phyloP scores from a whole-genome alignment of 345 rosid genomes.

The Syzygium aromaticum region DNA sequence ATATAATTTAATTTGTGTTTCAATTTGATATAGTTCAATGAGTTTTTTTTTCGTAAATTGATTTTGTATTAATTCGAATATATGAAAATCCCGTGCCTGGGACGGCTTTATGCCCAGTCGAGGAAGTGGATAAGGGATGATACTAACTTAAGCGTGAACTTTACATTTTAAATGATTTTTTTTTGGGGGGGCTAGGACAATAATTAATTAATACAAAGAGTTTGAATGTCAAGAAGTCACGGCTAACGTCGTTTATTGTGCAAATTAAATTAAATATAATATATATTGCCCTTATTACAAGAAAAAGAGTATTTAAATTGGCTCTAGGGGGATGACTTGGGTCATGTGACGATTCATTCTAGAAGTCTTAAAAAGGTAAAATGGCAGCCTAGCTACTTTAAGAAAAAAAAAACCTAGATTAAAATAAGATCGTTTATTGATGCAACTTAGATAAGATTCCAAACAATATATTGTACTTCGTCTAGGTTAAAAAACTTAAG shows the following conservation, averaged over 20 bases:
- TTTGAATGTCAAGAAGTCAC: neutral
- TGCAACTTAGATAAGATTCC: neutral
- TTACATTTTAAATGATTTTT: neutral
- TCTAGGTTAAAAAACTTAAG: neutral
- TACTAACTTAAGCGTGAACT: neutral
- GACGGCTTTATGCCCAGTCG: neutral
- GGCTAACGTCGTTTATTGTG: neutral
- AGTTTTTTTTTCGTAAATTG: neutral
- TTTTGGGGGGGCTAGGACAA: neutral
- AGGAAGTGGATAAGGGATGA: neutral
- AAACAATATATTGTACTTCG: neutral
- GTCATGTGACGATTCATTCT: neutral
- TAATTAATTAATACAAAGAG: neutral
- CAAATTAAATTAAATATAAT: neutral
- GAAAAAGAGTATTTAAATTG: neutral
- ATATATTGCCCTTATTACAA: neutral
- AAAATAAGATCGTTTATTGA: neutral
- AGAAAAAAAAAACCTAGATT: neutral
- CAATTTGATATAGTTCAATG: neutral
- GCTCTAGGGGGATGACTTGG: neutral
- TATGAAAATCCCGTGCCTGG: neutral
- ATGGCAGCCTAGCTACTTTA: neutral
- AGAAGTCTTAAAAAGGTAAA: neutral
- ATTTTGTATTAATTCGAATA: neutral
- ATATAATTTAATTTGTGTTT: neutral